These are phyloP conservation scores for Santalum album DNA, from an alignment of 164 flowering plant species.

Conservation along the genomic window DNA sequence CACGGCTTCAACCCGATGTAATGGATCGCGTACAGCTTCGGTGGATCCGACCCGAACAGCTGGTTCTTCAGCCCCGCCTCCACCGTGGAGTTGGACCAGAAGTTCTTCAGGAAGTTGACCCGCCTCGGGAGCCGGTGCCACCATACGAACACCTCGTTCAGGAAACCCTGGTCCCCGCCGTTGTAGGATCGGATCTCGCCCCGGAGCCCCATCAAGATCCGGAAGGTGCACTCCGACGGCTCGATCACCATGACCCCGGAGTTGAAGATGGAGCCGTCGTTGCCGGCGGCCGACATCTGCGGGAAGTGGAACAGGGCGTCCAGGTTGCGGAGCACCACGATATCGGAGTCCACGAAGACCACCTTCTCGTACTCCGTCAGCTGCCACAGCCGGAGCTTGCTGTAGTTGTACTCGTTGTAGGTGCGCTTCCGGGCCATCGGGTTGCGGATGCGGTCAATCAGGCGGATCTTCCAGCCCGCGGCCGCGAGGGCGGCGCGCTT, in stretches of 20 bases:
- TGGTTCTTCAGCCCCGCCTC: constrained; percentile 64
- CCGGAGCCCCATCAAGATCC: constrained; percentile 35
- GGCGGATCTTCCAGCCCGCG: constrained; percentile 78
- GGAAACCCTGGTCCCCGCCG: constrained; percentile 96
- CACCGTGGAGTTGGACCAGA: constrained; percentile 58
- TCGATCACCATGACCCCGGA: constrained; percentile 93
- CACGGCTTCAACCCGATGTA: constrained; percentile 93
- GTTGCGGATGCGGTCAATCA: constrained; percentile 73
- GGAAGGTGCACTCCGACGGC: constrained; percentile 86
- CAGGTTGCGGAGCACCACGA: constrained; percentile 59
- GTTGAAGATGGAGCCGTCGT: constrained; percentile 71
- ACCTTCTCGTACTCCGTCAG: constrained; percentile 75
- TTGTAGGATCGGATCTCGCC: constrained; percentile 68
- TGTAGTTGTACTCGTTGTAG: constrained; percentile 93
- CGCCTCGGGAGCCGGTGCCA: constrained; percentile 87
- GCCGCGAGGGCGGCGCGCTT: constrained; percentile 47
- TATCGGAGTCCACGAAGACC: constrained; percentile 88
- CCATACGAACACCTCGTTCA: constrained; percentile 86
- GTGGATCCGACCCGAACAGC: constrained; percentile 70
- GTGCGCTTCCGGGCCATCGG: constrained; percentile 58
- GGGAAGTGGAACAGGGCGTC: constrained; percentile 82
- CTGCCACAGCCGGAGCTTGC: constrained; percentile 93
- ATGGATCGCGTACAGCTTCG: constrained; percentile 68
- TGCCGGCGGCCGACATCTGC: constrained; percentile 77
- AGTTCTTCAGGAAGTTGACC: constrained; percentile 77